Evolutionary conservation across 768 basidiomycete species (phyloP).

Genomic region (Russula lepida): DNA sequence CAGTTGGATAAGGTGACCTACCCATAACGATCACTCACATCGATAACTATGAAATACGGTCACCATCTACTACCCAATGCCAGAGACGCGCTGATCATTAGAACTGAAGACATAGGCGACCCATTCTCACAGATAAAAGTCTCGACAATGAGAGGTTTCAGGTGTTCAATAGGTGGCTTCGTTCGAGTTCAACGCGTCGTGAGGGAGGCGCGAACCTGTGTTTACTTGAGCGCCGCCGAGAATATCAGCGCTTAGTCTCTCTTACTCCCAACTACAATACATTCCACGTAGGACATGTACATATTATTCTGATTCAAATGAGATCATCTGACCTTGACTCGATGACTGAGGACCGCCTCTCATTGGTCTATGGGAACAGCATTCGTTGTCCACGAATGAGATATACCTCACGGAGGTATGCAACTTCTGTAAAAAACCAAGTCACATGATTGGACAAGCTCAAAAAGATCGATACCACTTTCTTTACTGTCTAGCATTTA

Average conservation of each 20-base stretch:
- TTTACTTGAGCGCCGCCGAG: conserved; percentile 33
- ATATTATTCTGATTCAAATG: not conserved
- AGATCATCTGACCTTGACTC: conserved; percentile 31
- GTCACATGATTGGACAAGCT: conserved; percentile 23
- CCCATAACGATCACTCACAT: too few species aligned
- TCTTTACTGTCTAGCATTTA: conserved; percentile 44
- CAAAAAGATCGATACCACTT: conserved; percentile 16
- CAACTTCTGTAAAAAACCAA: too few species aligned
- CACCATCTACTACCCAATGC: too few species aligned
- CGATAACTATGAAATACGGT: too few species aligned
- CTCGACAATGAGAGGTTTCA: conserved; percentile 33
- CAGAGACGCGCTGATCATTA: conserved; percentile 33
- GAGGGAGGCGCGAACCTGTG: conserved; percentile 27
- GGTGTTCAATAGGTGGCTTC: conserved; percentile 32
- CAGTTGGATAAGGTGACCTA: too few species aligned
- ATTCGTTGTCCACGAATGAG: conserved; percentile 42
- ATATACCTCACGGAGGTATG: too few species aligned
- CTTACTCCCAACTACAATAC: conserved; percentile 57
- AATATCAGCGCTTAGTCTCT: conserved; percentile 50
- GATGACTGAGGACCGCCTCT: conserved; percentile 39
- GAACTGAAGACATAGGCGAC: conserved; percentile 46
- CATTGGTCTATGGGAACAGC: conserved; percentile 42
- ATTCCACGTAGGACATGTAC: conserved; percentile 27
- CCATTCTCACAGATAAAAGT: conserved; percentile 56
- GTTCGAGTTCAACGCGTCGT: conserved; percentile 22